These are phyloP conservation scores for Clitopilus hobsonii DNA, from an alignment of 768 basidiomycete species.

Conservation along the genomic window DNA sequence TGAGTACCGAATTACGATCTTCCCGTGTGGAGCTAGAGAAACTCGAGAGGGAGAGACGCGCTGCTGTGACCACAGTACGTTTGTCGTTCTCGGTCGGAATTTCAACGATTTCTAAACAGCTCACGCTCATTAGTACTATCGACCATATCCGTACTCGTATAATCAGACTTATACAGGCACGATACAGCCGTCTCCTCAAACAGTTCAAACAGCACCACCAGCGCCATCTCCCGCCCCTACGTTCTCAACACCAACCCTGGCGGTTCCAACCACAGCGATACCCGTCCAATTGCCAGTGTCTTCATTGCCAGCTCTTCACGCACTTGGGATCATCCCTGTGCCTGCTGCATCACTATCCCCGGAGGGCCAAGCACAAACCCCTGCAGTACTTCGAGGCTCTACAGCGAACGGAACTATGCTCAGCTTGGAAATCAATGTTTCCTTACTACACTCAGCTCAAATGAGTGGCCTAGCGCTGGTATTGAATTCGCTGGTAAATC, in stretches of 20 bases:
- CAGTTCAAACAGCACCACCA: constrained; percentile 14
- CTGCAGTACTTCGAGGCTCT: constrained; percentile 73
- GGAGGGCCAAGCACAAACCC: constrained; percentile 57
- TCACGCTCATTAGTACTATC: constrained; percentile 46
- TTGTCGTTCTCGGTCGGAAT: constrained; percentile 15
- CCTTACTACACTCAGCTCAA: constrained; percentile 66
- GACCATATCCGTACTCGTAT: constrained; percentile 61
- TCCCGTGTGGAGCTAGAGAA: constrained; percentile 64
- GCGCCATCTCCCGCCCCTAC: constrained; percentile 21
- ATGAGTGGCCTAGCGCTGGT: constrained; percentile 72
- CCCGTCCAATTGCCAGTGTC: constrained; percentile 72
- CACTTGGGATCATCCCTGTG: constrained; percentile 71
- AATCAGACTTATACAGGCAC: constrained; percentile 49
- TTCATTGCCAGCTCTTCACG: constrained; percentile 59
- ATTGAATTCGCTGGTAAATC: constrained; percentile 65
- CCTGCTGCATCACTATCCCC: constrained; percentile 47
- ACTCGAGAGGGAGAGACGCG: constrained; percentile 65
- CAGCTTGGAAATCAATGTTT: constrained; percentile 76
- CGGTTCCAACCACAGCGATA: constrained; percentile 36
- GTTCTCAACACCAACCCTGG: constrained; percentile 21
- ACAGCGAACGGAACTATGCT: constrained; percentile 68
- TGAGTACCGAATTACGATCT: constrained; percentile 57
- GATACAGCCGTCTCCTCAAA: constrained; percentile 29
- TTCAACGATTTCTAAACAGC: background rate
- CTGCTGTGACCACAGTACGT: constrained; percentile 36